Evolutionary conservation across 345 rosid genomes (phyloP).

Genomic region (Acer negundo): DNA sequence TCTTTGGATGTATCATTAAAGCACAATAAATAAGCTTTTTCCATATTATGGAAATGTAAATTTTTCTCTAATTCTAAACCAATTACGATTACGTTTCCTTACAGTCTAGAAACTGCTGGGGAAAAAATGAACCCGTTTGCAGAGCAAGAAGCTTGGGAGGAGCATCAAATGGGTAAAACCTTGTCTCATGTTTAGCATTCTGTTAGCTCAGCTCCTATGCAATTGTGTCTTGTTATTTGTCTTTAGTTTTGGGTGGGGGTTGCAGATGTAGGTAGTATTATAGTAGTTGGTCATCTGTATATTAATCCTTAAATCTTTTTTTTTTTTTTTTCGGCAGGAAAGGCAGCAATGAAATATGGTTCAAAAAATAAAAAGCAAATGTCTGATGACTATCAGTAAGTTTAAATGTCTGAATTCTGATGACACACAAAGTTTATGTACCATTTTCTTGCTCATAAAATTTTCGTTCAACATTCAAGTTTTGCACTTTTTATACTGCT

Average conservation of each 20-base stretch:
- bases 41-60: conserved; percentile 5
- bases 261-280: neutral
- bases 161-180: conserved; percentile 82
- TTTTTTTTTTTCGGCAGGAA: conserved; percentile 51
- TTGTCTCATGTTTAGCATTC: conserved; percentile 10
- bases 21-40: conserved; percentile 5
- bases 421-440: neutral
- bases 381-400: conserved; percentile 83
- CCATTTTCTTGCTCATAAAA: neutral
- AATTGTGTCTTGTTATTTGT: neutral
- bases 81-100: conserved; percentile 10
- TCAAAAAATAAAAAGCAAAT: conserved; percentile 71
- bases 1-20: conserved; percentile 1
- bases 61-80: conserved; percentile 7
- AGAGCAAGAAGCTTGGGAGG: conserved; percentile 99
- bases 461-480: neutral
- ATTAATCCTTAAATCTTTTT: conserved; percentile 16
- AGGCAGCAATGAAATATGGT: conserved; percentile 79
- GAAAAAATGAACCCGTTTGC: conserved; percentile 98
- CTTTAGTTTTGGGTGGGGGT: neutral
- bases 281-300: conserved; percentile 11
- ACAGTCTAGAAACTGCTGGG: conserved; percentile 62
- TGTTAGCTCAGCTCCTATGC: neutral
- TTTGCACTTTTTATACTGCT: neutral
- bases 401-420: neutral